Conservation (phyloP, 495 filamentous ascomycete species). For the Penicillium paradoxum region DNA sequence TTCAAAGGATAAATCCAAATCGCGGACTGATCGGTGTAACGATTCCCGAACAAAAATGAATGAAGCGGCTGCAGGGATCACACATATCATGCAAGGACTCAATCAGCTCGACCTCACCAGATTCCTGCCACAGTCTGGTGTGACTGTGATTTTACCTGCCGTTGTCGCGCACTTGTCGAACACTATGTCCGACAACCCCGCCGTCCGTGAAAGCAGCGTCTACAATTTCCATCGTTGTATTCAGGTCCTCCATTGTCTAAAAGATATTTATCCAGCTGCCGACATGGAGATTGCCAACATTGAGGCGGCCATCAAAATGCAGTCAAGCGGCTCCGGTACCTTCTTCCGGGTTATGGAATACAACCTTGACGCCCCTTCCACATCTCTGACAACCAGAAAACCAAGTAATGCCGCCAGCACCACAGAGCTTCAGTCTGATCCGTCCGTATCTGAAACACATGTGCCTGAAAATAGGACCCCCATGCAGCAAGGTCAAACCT, state of each 20-base stretch:
- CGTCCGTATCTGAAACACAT: neutral
- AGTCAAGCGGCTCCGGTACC: constrained; percentile 26
- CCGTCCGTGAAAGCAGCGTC: constrained; percentile 58
- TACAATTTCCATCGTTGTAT: constrained; percentile 75
- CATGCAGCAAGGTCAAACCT: neutral
- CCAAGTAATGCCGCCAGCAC: constrained; percentile 14
- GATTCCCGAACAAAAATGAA: constrained; percentile 67
- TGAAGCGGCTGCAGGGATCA: constrained; percentile 71
- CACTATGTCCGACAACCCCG: constrained; percentile 66
- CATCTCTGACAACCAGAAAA: constrained; percentile 12
- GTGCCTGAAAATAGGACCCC: neutral
- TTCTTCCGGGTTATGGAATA: constrained; percentile 38
- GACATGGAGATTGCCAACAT: constrained; percentile 77
- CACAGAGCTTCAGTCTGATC: constrained; percentile 4
- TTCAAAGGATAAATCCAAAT: constrained; percentile 42
- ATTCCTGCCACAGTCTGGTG: constrained; percentile 77
- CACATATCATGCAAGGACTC: constrained; percentile 65
- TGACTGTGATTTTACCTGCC: constrained; percentile 79
- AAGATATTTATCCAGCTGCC: constrained; percentile 77
- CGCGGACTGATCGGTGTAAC: constrained; percentile 32
- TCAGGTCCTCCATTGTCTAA: constrained; percentile 67
- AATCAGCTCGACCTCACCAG: constrained; percentile 62
- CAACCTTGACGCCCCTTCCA: constrained; percentile 16
- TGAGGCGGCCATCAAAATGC: constrained; percentile 66
- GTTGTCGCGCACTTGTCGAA: constrained; percentile 84